Percentiles rank a stretch among this genome's conserved stretches.
Evolutionary conservation across 192 early-diverging fungal genomes (phyloP).

Genomic region (Thamnidium elegans): DNA sequence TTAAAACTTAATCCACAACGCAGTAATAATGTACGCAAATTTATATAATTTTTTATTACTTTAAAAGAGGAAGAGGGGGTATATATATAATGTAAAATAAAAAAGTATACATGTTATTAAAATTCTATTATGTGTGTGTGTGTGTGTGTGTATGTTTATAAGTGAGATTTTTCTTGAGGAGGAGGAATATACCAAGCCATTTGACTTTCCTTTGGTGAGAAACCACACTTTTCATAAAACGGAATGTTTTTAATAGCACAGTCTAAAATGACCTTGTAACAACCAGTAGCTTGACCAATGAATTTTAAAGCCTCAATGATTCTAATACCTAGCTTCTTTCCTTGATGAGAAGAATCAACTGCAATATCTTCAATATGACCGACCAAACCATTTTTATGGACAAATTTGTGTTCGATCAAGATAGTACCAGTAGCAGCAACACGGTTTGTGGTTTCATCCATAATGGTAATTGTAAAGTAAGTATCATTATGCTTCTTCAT

Average conservation of each 20-base stretch:
- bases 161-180: constrained; percentile 1
- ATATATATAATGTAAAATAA: background rate
- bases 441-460: constrained; percentile 51
- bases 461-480: constrained; percentile 78
- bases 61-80: background rate
- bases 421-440: constrained; percentile 80
- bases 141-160: background rate
- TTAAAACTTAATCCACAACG: background rate
- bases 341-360: constrained; percentile 54
- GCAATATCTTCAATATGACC: constrained; percentile 82
- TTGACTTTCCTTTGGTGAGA: constrained; percentile 67
- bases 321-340: constrained; percentile 51
- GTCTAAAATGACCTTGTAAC: constrained; percentile 72
- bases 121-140: background rate
- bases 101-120: background rate
- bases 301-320: constrained; percentile 81
- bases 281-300: constrained; percentile 69
- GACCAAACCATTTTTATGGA: constrained; percentile 69
- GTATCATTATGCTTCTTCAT: constrained; percentile 73
- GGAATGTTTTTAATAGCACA: constrained; percentile 72
- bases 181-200: constrained; percentile 57
- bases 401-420: constrained; percentile 84
- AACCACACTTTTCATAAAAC: constrained; percentile 87
- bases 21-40: constrained; percentile 2
- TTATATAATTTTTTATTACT: background rate